Evolutionary conservation across 768 basidiomycete genomes (phyloP), one percentile per base, ranked within the genome.

Genomic region (Roridomyces roridus): DNA sequence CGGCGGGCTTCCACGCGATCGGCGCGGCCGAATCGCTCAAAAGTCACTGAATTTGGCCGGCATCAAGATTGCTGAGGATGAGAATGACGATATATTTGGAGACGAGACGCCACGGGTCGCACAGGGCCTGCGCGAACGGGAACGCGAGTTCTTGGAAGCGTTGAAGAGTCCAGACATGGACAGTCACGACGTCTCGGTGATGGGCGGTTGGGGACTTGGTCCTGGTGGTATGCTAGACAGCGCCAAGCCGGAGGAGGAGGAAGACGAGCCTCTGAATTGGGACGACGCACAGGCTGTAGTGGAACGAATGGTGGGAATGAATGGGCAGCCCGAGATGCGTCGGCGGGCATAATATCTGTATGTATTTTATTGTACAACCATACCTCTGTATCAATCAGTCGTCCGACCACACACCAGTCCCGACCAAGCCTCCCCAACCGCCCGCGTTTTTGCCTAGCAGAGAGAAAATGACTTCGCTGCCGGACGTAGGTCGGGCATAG

Each of bases 121-220:
- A 66, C 75, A 63, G 70, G 79, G 46, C 65, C 72, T 49, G 68
- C 70, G 81, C 28, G 81, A 85, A 63, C 70, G 76, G 48, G 84
- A 83, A 51, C 73, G 80, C 42, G 81, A 83, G 65, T 77, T 91
- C 42, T 66, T 88, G 46, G 87, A 87, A 51, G 77, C 79, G 20
- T 65, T 84, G 17, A 85, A 84, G 74, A 86, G 85, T 65, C 83
- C 85, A 0, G 85, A 82, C 64, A 59, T 76, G 10, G 82, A 80
- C 12, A 63, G 66, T 12, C 62, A 72, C 11, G 67, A 70, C 37
- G 55, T 73, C 6, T 74, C 80, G 35, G 80, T 78, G 15, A 85
- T 83, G n/a, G 87, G 88, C 12, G 89, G 89, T 14, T 92, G 89
- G 89, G 90, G 88, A 3, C 73, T 91, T 2, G 90, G 87, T 7